Evolutionary conservation across 1,139 yeast genomes (phyloP), one percentile per base, ranked within the genome.

Genomic region (Groenewaldozyma auringiensis): DNA sequence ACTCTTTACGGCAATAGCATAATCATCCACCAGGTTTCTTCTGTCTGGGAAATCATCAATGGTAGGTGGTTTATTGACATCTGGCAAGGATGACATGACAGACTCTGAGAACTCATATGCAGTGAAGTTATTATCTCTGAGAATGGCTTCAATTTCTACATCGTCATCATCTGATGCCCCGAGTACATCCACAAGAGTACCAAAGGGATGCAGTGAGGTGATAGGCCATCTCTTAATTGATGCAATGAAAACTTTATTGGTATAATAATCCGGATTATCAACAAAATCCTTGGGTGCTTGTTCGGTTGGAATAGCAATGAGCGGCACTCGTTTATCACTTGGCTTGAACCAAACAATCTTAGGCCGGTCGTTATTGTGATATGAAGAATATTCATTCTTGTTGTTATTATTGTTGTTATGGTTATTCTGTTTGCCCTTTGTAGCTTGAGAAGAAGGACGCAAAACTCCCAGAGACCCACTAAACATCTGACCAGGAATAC

Each of bases 321-420:
- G 74, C 3, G 98, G 98, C 17, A 92, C 98, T 54, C 94, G 86
- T 66, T 92, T 92, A 64, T 92, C 98, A 1, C 96, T 88, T 31
- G 98, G 98, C 64, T 92, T 92, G 66, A 92, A 92, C 98, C 98
- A 92, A 35, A 92, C 97, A 69, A 92, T 92, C 62, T 92, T 92
- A 36, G 98, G 98, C 36, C 78, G 78, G 52, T 74, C 72, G 45
- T 44, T 22, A 11, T 25, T 25, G 48, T 44, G 31, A 27, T 47
- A 35, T n/a, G n/a, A n/a, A 25, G 9, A 6, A 11, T 25, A 11
- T 11, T 25, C 29, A 25, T 25, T 25, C 11, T 25, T 25, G 11
- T 25, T 25, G 11, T 25, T 25, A 67, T 74, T 48, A 65, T 69
- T 58, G 67, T 68, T 59, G 45, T 71, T 71, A 52, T 76, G 79